phyloP scores from a whole-genome alignment of 2,329 filamentous ascomycete genomes.

The Microascus cirrosus region DNA sequence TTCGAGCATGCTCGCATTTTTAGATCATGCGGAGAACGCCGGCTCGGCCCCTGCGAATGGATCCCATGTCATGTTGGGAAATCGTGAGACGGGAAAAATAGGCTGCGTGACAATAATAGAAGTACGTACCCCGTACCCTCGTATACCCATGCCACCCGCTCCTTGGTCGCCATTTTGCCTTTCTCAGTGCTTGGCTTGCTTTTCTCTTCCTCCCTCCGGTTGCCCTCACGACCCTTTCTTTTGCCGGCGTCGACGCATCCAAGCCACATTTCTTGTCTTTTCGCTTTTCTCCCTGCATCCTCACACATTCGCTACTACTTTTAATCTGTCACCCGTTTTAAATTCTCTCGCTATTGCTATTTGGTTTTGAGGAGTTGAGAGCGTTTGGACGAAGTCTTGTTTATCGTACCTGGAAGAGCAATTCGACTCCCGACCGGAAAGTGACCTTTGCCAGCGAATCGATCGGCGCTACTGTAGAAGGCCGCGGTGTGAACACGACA shows the following conservation, averaged over 20 bases:
- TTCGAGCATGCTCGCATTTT: background rate
- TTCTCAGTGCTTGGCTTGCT: background rate
- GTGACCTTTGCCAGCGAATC: background rate
- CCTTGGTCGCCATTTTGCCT: background rate
- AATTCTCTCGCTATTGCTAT: background rate
- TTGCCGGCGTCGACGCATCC: background rate
- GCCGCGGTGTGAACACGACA: background rate
- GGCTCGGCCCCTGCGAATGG: background rate
- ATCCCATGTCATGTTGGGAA: background rate
- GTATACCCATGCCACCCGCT: background rate
- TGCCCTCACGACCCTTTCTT: background rate
- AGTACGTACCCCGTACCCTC: background rate
- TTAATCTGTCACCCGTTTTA: background rate
- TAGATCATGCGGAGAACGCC: slow-evolving; percentile 1
- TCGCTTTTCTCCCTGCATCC: background rate
- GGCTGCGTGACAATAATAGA: background rate
- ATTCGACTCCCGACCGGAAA: background rate
- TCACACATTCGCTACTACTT: slow-evolving; percentile 1
- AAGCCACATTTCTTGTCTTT: background rate
- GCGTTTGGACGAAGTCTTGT: background rate
- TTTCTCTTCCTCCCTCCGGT: background rate
- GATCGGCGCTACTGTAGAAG: background rate
- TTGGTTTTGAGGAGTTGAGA: background rate
- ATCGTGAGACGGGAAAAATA: background rate
- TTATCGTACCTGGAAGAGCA: background rate